Evolutionary conservation across 495 filamentous ascomycete species (phyloP).

Genomic region (Rhypophila decipiens): DNA sequence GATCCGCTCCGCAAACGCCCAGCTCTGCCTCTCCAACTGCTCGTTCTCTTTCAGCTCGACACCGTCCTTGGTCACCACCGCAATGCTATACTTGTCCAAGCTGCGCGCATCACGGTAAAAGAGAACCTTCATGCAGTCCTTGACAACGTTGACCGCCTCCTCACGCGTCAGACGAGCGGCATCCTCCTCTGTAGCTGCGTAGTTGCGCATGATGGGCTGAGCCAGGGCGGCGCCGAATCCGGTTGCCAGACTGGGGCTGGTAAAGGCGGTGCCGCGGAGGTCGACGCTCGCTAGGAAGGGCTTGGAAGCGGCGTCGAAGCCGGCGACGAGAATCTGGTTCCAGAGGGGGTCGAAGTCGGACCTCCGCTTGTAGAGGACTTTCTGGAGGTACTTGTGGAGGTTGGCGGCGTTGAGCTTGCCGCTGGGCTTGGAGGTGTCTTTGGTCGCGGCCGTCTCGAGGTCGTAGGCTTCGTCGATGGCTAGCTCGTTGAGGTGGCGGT

Average conservation of each 20-base stretch:
- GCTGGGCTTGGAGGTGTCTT: constrained; percentile 31
- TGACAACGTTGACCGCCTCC: constrained; percentile 68
- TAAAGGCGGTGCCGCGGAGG: constrained; percentile 87
- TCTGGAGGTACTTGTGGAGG: constrained; percentile 89
- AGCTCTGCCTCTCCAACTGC: constrained; percentile 73
- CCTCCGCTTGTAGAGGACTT: constrained; percentile 90
- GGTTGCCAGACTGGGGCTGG: constrained; percentile 78
- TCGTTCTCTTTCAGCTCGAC: constrained; percentile 79
- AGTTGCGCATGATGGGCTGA: constrained; percentile 77
- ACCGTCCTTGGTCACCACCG: constrained; percentile 76
- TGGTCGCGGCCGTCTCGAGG: constrained; percentile 36
- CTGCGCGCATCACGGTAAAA: constrained; percentile 96
- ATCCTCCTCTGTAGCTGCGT: constrained; percentile 73
- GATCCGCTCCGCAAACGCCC: constrained; percentile 90
- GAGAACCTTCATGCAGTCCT: constrained; percentile 95
- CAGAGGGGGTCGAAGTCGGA: constrained; percentile 95
- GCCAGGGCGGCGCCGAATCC: constrained; percentile 92
- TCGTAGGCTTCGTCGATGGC: constrained; percentile 83
- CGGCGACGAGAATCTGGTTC: constrained; percentile 89
- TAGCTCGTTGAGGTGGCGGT: constrained; percentile 80
- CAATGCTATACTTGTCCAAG: constrained; percentile 84
- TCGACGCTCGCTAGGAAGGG: constrained; percentile 89
- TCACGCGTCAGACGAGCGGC: constrained; percentile 66
- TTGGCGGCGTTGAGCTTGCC: constrained; percentile 77
- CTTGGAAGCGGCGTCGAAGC: constrained; percentile 68